phyloP scores from a whole-genome alignment of 441 rosid species.

The Mallotus japonicus region DNA sequence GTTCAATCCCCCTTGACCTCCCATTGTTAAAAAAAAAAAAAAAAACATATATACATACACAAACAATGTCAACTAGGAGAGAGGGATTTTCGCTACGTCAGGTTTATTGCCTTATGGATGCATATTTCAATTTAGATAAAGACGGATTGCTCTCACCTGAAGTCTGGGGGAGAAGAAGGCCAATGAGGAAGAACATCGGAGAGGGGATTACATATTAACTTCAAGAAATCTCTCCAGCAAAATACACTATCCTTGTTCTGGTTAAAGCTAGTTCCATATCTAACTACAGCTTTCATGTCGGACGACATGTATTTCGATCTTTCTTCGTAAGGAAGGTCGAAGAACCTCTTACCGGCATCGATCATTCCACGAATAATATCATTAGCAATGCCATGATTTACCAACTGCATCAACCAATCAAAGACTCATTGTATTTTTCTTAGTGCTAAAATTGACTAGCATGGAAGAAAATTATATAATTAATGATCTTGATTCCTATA shows the following conservation, averaged over 20 bases:
- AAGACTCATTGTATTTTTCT: neutral
- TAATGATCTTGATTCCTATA: constrained; percentile 5
- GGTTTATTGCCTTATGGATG: too few species aligned
- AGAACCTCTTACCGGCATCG: constrained; percentile 57
- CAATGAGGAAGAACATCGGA: constrained; percentile 59
- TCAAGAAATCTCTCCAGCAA: constrained; percentile 87
- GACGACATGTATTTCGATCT: constrained; percentile 72
- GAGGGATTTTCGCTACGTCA: too few species aligned
- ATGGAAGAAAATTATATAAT: too few species aligned
- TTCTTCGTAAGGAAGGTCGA: constrained; percentile 65
- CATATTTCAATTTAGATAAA: too few species aligned
- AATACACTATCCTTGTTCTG: constrained; percentile 69
- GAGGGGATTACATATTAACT: constrained; percentile 58
- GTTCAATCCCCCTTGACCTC: too few species aligned
- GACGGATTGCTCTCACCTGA: constrained; percentile 39
- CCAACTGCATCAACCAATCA: constrained; percentile 42
- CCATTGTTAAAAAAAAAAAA: too few species aligned
- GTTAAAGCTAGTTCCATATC: constrained; percentile 86
- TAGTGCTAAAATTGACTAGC: too few species aligned
- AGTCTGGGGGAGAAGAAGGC: constrained; percentile 75
- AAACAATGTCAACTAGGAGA: too few species aligned
- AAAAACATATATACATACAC: too few species aligned
- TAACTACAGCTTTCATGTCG: constrained; percentile 60
- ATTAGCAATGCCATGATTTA: constrained; percentile 60
- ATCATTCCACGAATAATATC: constrained; percentile 48